These are phyloP conservation scores for Fusarium austroafricanum DNA, from an alignment of 2,329 filamentous ascomycete genomes.

Conservation along the genomic window DNA sequence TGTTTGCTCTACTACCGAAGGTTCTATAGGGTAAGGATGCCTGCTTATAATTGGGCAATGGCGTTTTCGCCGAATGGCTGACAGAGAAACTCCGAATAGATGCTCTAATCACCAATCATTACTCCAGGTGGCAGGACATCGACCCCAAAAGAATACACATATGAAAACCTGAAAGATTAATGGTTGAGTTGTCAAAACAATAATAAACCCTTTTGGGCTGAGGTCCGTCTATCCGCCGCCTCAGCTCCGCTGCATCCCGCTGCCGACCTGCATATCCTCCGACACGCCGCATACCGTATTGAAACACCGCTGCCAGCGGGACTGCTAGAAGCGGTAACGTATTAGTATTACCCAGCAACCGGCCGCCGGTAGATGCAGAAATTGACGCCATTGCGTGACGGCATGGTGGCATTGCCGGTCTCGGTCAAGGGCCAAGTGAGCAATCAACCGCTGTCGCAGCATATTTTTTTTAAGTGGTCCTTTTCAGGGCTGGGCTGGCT, in stretches of 20 bases:
- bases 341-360: constrained; percentile 9
- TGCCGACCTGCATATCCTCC: constrained; percentile 30
- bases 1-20: not conserved
- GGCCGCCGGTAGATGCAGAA: constrained; percentile 30
- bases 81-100: not conserved
- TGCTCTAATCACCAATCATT: not conserved
- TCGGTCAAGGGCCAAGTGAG: constrained; percentile 34
- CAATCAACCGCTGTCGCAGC: constrained; percentile 5
- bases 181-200: not conserved
- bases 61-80: not conserved
- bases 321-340: constrained; percentile 45
- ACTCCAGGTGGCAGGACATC: not conserved
- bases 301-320: constrained; percentile 36
- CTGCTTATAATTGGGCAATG: not conserved
- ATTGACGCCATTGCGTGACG: constrained; percentile 47
- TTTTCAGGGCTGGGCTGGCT: constrained; percentile 27
- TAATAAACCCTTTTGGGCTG: not conserved
- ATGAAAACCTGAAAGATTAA: not conserved
- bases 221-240: constrained; percentile 13
- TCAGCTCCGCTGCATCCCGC: constrained; percentile 33
- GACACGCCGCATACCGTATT: constrained; percentile 16
- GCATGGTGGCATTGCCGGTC: constrained; percentile 45
- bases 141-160: not conserved
- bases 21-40: not conserved
- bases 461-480: constrained; percentile 29